A percentile compares a stretch with the other conserved stretches of the same genome.
Conservation (phyloP, 495 filamentous ascomycete species). For the Copromyces sp. region DNA sequence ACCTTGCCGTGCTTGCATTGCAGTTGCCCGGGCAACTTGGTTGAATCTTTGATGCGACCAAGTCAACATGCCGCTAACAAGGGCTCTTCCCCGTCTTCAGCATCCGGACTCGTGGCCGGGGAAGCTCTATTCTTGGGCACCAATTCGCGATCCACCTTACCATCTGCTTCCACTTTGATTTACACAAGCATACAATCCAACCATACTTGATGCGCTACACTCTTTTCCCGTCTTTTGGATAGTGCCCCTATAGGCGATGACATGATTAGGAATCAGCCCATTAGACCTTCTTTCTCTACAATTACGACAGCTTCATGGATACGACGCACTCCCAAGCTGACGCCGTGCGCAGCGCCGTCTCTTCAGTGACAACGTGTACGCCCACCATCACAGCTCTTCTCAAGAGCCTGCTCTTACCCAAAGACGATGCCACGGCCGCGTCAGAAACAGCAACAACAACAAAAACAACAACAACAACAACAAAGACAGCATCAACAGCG, state of each 20-base stretch:
- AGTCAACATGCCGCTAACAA: background rate
- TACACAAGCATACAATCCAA: background rate
- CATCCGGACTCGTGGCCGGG: background rate
- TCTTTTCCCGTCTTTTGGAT: slow-evolving; percentile 4
- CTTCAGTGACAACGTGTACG: slow-evolving; percentile 43
- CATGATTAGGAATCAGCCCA: slow-evolving; percentile 22
- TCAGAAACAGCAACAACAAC: slow-evolving; percentile 10
- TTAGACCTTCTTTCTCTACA: slow-evolving; percentile 8
- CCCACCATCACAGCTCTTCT: slow-evolving; percentile 37
- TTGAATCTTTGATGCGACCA: background rate
- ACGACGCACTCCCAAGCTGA: slow-evolving; percentile 32
- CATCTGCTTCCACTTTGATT: background rate
- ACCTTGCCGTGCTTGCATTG: background rate
- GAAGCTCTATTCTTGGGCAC: background rate
- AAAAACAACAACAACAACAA: slow-evolving; percentile 5
- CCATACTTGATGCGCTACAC: background rate
- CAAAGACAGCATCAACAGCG: slow-evolving; percentile 7
- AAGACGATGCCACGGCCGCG: slow-evolving; percentile 19
- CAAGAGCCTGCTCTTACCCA: slow-evolving; percentile 37
- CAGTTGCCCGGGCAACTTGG: background rate
- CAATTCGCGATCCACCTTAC: slow-evolving; percentile 1
- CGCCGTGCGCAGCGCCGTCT: slow-evolving; percentile 40
- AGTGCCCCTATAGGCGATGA: slow-evolving; percentile 7
- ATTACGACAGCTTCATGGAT: slow-evolving; percentile 30
- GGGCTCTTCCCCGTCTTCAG: background rate